phyloP scores from a whole-genome alignment of 2,329 filamentous ascomycete genomes.

The Fusarium brevicatenulatum region DNA sequence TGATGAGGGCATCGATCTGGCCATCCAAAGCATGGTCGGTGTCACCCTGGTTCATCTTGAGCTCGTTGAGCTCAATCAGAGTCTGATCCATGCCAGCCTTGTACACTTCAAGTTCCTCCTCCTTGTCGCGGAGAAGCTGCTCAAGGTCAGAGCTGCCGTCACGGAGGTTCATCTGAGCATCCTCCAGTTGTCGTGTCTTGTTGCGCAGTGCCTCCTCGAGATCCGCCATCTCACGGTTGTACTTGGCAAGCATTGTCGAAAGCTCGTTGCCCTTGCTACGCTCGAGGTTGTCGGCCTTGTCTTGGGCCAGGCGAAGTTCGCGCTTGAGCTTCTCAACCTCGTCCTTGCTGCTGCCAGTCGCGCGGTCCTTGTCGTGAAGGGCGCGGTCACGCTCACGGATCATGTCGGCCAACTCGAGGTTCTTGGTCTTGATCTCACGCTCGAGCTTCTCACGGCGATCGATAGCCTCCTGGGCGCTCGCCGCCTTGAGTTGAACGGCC shows the following conservation, averaged over 20 bases:
- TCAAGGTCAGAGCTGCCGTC: conserved; percentile 90
- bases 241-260: conserved; percentile 92
- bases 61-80: conserved; percentile 88
- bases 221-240: conserved; percentile 97
- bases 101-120: conserved; percentile 97
- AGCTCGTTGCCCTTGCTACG: conserved; percentile 94
- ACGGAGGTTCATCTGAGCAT: conserved; percentile 78
- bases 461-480: conserved; percentile 96
- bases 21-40: conserved; percentile 85
- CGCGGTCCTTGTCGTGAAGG: conserved; percentile 89
- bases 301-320: conserved; percentile 90
- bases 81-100: conserved; percentile 98
- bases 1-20: conserved; percentile 88
- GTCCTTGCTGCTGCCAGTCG: conserved; percentile 87
- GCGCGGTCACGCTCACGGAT: conserved; percentile 95
- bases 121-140: conserved; percentile 87
- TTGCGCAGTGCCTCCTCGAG: conserved; percentile 90
- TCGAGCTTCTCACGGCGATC: conserved; percentile 94
- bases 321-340: conserved; percentile 95
- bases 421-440: conserved; percentile 98
- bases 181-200: conserved; percentile 88
- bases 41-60: conserved; percentile 79
- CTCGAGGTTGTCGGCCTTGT: conserved; percentile 91
- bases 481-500: conserved; percentile 92
- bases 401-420: conserved; percentile 98